Evolutionary conservation across 148 eudicot genomes (phyloP).

Genomic region (Vaccinium macrocarpon): DNA sequence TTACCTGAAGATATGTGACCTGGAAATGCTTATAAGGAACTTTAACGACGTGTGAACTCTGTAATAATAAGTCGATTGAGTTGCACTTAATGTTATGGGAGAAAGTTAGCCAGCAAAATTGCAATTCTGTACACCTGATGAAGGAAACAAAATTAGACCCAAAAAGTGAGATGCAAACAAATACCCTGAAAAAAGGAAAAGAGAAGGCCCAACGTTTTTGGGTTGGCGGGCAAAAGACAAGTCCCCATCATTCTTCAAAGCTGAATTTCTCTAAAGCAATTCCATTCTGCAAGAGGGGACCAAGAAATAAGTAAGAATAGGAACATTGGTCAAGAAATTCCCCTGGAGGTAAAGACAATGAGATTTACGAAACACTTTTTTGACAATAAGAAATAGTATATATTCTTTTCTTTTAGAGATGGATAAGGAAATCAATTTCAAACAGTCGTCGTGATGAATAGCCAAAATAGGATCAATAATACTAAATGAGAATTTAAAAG

Average conservation of each 20-base stretch:
- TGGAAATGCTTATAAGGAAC: not conserved
- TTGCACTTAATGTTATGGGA: slow-evolving; percentile 18
- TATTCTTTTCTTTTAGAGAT: not conserved
- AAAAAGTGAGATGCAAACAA: slow-evolving; percentile 12
- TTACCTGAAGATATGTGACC: slow-evolving; percentile 10
- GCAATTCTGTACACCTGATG: slow-evolving; percentile 49
- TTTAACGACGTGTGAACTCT: slow-evolving; percentile 3
- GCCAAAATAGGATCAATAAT: not conserved
- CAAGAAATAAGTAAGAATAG: slow-evolving; percentile 25
- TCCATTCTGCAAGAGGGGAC: slow-evolving; percentile 53
- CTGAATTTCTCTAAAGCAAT: slow-evolving; percentile 38
- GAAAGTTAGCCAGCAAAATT: slow-evolving; percentile 37
- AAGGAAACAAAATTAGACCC: slow-evolving; percentile 26
- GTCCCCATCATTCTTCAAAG: slow-evolving; percentile 55
- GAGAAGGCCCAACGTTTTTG: slow-evolving; percentile 45
- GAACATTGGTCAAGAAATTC: slow-evolving; percentile 22
- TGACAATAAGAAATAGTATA: not conserved
- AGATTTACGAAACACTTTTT: slow-evolving; percentile 9
- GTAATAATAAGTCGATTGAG: slow-evolving; percentile 7
- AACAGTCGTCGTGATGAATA: not conserved
- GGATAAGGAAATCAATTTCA: not conserved
- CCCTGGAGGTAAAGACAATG: slow-evolving; percentile 4
- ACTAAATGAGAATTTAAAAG: not conserved
- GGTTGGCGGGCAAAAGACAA: slow-evolving; percentile 40
- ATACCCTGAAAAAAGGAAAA: slow-evolving; percentile 14